Evolutionary conservation across 495 filamentous ascomycete species (phyloP), one percentile per base, ranked within the genome.

Genomic region (Mycothermus thermophilus): DNA sequence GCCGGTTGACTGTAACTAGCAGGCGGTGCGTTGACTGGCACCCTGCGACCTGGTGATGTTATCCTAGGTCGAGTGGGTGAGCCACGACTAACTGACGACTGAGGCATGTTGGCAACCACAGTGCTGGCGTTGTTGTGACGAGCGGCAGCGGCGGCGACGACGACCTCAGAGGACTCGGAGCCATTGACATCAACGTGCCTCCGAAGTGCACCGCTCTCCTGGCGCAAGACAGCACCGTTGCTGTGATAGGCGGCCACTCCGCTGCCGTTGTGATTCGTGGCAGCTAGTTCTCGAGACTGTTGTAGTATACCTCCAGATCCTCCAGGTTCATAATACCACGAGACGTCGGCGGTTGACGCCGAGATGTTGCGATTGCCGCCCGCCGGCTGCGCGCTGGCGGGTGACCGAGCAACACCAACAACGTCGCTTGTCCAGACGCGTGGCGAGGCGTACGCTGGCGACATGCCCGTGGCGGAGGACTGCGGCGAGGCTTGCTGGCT

Each of bases 41-140:
- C n/a, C n/a, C n/a, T n/a, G n/a, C n/a, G n/a, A n/a, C n/a, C n/a
- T n/a, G n/a, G n/a, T n/a, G n/a, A n/a, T n/a, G n/a, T n/a, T n/a
- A n/a, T n/a, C n/a, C 42, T 37, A 25, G 30, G 18, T 41, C 38
- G 18, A 19, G 37, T 10, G 23, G 35, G 14, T 17, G 21, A 32
- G 40, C 20, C 21, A 20, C 32, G 43, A 42, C 39, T 42, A 47
- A 47, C 35, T 32, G 32, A 40, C 39, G 39, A 42, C 43, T 42
- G 18, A 5, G 9, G 1, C 23, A 14, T 11, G 17, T 21, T 16
- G 44, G 40, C 40, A 27, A 26, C 27, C 38, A 35, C 38, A 41
- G 30, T 37, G 38, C 38, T 45, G 34, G 20, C 38, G 20, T 10
- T 18, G n/a, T 24, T 21, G 11, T n/a, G 27, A 29, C 5, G 11